phyloP scores from a whole-genome alignment of 1,284 basidiomycete species.

The Cystobasidiaceae sp. region DNA sequence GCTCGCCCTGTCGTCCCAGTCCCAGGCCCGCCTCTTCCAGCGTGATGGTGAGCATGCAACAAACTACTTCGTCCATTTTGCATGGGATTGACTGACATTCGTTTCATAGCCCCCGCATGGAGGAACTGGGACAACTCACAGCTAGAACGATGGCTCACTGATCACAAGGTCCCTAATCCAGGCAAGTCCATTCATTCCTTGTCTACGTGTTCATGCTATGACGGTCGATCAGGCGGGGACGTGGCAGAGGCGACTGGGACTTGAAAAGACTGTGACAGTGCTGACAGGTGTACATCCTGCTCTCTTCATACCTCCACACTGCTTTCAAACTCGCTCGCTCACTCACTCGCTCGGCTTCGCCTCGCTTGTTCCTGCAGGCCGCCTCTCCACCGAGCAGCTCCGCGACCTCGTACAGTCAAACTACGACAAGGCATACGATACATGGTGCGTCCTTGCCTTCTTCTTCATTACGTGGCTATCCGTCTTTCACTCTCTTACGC shows the following conservation, averaged over 20 bases:
- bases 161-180: conserved; percentile 61
- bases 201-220: neutral
- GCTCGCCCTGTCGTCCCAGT: conserved; percentile 4
- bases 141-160: conserved; percentile 64
- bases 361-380: conserved; percentile 10
- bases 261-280: neutral
- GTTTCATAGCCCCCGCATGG: conserved; percentile 28
- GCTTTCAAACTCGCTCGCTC: no score
- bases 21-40: conserved; percentile 21
- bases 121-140: conserved; percentile 58
- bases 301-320: neutral
- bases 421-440: conserved; percentile 37
- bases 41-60: conserved; percentile 20
- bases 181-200: conserved; percentile 45
- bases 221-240: no score
- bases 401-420: conserved; percentile 40
- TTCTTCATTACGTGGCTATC: neutral
- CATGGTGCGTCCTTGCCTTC: conserved; percentile 28
- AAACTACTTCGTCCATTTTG: neutral
- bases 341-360: neutral
- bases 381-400: conserved; percentile 41
- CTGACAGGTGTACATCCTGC: neutral
- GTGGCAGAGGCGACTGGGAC: neutral
- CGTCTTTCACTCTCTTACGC: conserved; percentile 35
- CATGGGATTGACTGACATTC: neutral